Conservation (phyloP, 2,329 filamentous ascomycete species). For the Raffaelea deltoideospora region DNA sequence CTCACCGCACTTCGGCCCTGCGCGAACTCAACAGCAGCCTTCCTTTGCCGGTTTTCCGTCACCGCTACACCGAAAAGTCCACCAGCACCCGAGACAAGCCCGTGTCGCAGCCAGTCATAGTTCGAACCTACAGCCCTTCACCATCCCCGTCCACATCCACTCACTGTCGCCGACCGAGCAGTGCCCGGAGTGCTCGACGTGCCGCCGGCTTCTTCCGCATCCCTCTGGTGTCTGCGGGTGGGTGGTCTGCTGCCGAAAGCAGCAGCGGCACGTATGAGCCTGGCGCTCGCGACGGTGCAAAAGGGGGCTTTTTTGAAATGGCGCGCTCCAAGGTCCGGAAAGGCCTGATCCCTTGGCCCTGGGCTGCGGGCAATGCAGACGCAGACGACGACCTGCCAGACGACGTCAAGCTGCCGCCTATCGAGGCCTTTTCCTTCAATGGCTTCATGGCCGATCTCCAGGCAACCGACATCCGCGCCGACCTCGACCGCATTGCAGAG, state of each 20-base stretch:
- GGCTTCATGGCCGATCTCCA: conserved; percentile 36
- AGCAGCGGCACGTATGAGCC: conserved; percentile 4
- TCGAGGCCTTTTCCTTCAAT: conserved; percentile 51
- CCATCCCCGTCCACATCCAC: conserved; percentile 11
- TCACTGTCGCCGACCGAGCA: conserved; percentile 13
- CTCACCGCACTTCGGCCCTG: conserved; percentile 42
- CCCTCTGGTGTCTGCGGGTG: conserved; percentile 11
- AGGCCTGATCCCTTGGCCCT: conserved; percentile 17
- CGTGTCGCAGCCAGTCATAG: conserved; percentile 50
- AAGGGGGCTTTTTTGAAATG: conserved; percentile 19
- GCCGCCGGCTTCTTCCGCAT: conserved; percentile 13
- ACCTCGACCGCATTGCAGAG: conserved; percentile 50
- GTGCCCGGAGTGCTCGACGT: too few species aligned
- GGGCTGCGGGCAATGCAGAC: conserved; percentile 12
- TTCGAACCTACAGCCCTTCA: conserved; percentile 42
- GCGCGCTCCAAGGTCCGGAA: conserved; percentile 26
- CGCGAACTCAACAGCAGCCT: conserved; percentile 44
- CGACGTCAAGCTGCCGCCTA: conserved; percentile 34
- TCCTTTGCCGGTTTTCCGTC: conserved; percentile 29
- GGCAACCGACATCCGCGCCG: conserved; percentile 34
- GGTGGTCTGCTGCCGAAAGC: conserved; percentile 1
- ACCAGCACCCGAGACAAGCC: conserved; percentile 40
- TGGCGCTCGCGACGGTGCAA: conserved; percentile 1
- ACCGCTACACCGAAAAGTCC: conserved; percentile 41
- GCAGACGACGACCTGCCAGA: conserved; percentile 7